Evolutionary conservation across 2,329 filamentous ascomycete species (phyloP), one percentile per base, ranked within the genome.

Genomic region (Dothideomycetes sp.): DNA sequence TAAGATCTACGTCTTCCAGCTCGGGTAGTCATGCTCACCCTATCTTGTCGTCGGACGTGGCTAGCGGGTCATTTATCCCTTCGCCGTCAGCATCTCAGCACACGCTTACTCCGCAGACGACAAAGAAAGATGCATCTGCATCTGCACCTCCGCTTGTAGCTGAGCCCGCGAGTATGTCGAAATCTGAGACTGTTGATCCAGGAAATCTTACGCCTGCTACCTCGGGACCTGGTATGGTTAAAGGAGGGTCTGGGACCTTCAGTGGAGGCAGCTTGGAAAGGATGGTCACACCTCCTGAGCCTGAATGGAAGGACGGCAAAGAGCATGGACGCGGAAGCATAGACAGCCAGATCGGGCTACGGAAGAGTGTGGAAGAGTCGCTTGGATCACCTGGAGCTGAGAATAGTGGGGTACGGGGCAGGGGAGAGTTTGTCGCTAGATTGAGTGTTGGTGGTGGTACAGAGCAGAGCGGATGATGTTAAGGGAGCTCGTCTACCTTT

Each of bases 311-410:
- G 8, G 46, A 48, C 3, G 36, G 43, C 9, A 45, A n/a, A n/a
- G n/a, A n/a, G n/a, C n/a, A n/a, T n/a, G n/a, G n/a, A n/a, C n/a
- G n/a, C n/a, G n/a, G n/a, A n/a, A n/a, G n/a, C n/a, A n/a, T n/a
- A n/a, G n/a, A n/a, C n/a, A n/a, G 46, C 3, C 48, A 48, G 8
- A 33, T 56, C 8, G 56, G 56, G 9, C 37, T 59, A 41, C 44
- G 58, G 34, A 59, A 52, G 37, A 57, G 53, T 9, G 36, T 61
- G 4, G 59, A 63, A 16, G 49, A 50, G 32, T 34, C 17, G 12
- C 35, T 47, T 5, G 18, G 19, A 3, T 32, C 34, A 29, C 27
- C 31, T 15, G 9, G n/a, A 7, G 4, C n/a, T 3, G 34, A 30
- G 19, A 19, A 17, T 36, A 16, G 39, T n/a, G n/a, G n/a, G n/a